These are phyloP conservation scores for Eutrema heterophyllum DNA, from an alignment of 345 rosid genomes.

Conservation along the genomic window DNA sequence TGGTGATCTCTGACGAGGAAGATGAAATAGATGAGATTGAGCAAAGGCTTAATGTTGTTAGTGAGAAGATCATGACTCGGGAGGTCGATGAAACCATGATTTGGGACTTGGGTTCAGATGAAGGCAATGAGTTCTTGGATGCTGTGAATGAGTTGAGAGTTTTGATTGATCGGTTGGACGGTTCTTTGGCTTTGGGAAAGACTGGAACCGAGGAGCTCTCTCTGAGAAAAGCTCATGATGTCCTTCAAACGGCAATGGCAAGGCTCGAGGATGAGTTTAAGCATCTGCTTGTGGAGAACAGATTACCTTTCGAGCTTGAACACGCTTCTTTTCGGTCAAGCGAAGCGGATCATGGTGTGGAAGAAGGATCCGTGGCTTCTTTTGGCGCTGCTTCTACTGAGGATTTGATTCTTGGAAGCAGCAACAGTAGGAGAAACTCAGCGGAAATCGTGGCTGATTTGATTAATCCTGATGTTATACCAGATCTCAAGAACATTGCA, in stretches of 20 bases:
- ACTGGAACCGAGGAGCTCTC: conserved; percentile 36
- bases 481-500: conserved; percentile 68
- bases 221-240: conserved; percentile 59
- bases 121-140: conserved; percentile 47
- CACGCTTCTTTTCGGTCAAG: conserved; percentile 58
- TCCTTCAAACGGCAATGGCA: conserved; percentile 78
- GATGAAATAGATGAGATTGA: conserved; percentile 39
- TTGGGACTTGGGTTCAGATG: conserved; percentile 60
- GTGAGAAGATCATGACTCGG: conserved; percentile 62
- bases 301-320: conserved; percentile 65
- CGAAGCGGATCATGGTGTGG: conserved; percentile 56
- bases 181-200: conserved; percentile 21
- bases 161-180: conserved; percentile 54
- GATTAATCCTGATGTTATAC: conserved; percentile 56
- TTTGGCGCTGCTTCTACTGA: conserved; percentile 62
- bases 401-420: conserved; percentile 48
- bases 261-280: conserved; percentile 87
- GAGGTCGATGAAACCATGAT: conserved; percentile 73
- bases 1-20: conserved; percentile 29
- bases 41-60: conserved; percentile 43
- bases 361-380: conserved; percentile 49
- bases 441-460: conserved; percentile 59
- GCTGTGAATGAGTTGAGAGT: conserved; percentile 50
- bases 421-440: conserved; percentile 46
- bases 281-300: conserved; percentile 61